Evolutionary conservation across 1,284 basidiomycete species (phyloP).

Genomic region (Nidula niveotomentosa): DNA sequence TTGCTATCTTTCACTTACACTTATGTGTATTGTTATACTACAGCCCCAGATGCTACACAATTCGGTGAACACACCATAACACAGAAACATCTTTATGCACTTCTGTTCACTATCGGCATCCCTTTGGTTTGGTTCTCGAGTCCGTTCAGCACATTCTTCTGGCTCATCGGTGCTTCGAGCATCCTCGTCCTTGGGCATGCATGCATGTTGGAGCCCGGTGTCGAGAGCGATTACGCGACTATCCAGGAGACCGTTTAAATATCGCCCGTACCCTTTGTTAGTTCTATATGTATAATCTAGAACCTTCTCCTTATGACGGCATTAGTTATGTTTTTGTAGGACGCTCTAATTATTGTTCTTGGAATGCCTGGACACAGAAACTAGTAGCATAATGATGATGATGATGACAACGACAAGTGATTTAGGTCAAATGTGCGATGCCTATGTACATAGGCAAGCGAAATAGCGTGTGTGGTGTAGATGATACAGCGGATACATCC

Average conservation of each 20-base stretch:
- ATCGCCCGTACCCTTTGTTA: too few species aligned
- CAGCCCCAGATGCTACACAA: slow-evolving; percentile 78
- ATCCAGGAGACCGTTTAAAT: slow-evolving; percentile 67
- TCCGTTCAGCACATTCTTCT: slow-evolving; percentile 74
- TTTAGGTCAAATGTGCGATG: neutral
- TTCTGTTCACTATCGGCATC: slow-evolving; percentile 77
- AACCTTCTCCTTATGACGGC: too few species aligned
- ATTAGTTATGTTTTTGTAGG: too few species aligned
- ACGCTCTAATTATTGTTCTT: too few species aligned
- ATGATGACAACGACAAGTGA: neutral
- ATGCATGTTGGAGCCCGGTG: slow-evolving; percentile 81
- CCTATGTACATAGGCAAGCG: neutral
- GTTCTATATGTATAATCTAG: too few species aligned
- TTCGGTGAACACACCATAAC: slow-evolving; percentile 79
- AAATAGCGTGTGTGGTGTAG: neutral
- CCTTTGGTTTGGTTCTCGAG: slow-evolving; percentile 70
- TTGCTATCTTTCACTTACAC: slow-evolving; percentile 7
- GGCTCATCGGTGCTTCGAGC: slow-evolving; percentile 75
- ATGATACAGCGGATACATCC: slow-evolving; percentile 4
- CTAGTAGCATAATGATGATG: neutral
- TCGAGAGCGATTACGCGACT: slow-evolving; percentile 85
- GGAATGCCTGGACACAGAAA: neutral
- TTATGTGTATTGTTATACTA: neutral
- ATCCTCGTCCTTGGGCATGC: slow-evolving; percentile 83
- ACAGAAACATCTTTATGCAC: slow-evolving; percentile 82